Base-by-base conservation (phyloP, 2,329 filamentous ascomycete genomes). In the Ceratocystiopsis brevicomis region DNA sequence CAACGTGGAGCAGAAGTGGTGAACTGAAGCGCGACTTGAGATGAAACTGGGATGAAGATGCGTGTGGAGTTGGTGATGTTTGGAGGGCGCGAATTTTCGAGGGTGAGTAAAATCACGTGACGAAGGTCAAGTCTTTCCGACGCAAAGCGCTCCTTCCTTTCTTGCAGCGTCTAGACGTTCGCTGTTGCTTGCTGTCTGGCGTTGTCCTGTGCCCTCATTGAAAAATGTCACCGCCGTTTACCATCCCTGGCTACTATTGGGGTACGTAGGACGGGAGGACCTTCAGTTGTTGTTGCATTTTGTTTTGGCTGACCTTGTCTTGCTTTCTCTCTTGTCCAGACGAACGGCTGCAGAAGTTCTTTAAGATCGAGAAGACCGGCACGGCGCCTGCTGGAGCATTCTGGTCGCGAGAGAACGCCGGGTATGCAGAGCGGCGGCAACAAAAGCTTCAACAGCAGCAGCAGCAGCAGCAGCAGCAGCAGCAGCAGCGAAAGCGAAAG, bases 331-430 rank as follows among this genome's bases (percentile, higher is more conserved):
- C 38, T 17, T 21, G 37, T 38, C 4, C 43, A 73, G 71, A 76
- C 47, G 44, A 59, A 14, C 64, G 66, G 38, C 78, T 71, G 55
- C 67, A 66, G 21, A 76, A 72, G 50, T 82, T 81, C 52, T 82
- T 81, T 57, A 76, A 73, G 50, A 68, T 81, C 38, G 71, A 78
- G 53, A 63, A 68, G 6, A 41, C 39, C 1, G 71, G 69, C 1
- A 52, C 50, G 12, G 71, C 71, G 1, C 66, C 73, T 0, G 49
- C 60, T 2, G 58, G 56, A 9, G 62, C 68, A 0, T 58, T 64
- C 15, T 80, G 76, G 61, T 73, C 75, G 10, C 59, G 64, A n/a
- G 62, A 71, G 39, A 65, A 66, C 8, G 69, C 79, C 6, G 21
- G 4, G 1, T 19, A 17, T 15, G n/a, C 5, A 37, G 3, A 39